These are phyloP conservation scores for Triticum aestivum DNA, from an alignment of 176 grass and related monocot genomes.

Conservation along the genomic window DNA sequence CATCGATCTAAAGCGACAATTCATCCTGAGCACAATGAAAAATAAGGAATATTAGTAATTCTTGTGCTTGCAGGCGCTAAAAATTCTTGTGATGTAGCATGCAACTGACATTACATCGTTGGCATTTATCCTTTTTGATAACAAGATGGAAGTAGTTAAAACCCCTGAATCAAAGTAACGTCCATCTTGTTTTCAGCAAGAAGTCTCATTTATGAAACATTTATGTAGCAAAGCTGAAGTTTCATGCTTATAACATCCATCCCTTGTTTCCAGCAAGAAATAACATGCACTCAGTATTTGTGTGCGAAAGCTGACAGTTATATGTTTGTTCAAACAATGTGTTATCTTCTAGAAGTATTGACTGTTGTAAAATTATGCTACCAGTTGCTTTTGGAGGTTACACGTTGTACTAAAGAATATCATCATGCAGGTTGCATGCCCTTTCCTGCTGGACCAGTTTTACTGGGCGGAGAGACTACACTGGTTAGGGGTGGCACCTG, in stretches of 20 bases:
- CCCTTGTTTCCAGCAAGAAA: not conserved
- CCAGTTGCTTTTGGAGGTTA: not conserved
- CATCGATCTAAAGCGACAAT: not conserved
- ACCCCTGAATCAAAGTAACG: not conserved
- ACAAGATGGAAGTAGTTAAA: not conserved
- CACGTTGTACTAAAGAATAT: not conserved
- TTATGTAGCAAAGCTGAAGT: not conserved
- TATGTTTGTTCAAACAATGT: not conserved
- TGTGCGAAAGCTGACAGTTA: not conserved
- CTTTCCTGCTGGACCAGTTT: conserved; percentile 89
- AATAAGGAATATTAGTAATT: not conserved
- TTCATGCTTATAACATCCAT: not conserved
- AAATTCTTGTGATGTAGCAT: not conserved
- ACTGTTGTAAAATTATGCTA: not conserved
- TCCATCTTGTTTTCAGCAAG: not conserved
- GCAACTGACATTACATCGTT: not conserved
- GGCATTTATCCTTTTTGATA: not conserved
- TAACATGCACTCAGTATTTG: not conserved
- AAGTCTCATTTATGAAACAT: not conserved
- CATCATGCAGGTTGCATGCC: conserved; percentile 60
- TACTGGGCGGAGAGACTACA: conserved; percentile 90
- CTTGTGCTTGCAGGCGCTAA: not conserved
- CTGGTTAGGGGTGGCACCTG: conserved; percentile 67
- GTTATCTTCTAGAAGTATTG: not conserved
- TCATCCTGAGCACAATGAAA: not conserved